Evolutionary conservation across 140 eudicot species (phyloP), one percentile per base, ranked within the genome.

Genomic region (Anethum foeniculum): DNA sequence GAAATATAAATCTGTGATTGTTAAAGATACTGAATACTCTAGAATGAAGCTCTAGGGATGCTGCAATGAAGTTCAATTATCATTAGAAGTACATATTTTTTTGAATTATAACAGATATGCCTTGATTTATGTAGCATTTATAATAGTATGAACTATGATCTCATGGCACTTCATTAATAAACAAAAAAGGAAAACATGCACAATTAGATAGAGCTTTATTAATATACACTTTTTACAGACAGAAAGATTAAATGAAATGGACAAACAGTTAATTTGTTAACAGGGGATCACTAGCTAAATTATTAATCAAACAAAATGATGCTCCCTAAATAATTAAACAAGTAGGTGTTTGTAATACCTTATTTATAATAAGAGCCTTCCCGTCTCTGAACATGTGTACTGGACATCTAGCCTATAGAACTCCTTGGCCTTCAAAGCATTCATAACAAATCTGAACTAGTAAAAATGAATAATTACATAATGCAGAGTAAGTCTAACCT

Each of bases 361-460:
- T 97, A 62, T 92, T 95, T 78, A 95, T 86, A 69, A 95, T 92
- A 10, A 92, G 87, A 86, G 97, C 99, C 86, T 92, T 95, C 77
- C 92, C 96, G 67, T 95, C 89, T 83, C 90, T 90, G 74, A 95
- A 91, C 73, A 95, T n/a, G n/a, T 95, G 90, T 95, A 95, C 76
- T 95, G 96, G 65, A 95, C 99, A 86, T 95, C 97, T 62, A 90
- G 89, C 81, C 91, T 87, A 82, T 92, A 95, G 84, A 95, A 95
- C 87, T 95, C 99, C 81, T 95, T 95, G 56, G 99, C 99, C 89
- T 91, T 95, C 79, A 95, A 84, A 82, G 97, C 97, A 88, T 92
- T 95, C 87, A 92, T 80, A 78, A 95, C 97, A 87, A 95, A 95
- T 88, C 23, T 75, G 16, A 7, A 51, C 18, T 52, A 60, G 28